Evolutionary conservation across 2,329 filamentous ascomycete genomes (phyloP), one percentile per base, ranked within the genome.

Genomic region (Colletotrichum sp.): DNA sequence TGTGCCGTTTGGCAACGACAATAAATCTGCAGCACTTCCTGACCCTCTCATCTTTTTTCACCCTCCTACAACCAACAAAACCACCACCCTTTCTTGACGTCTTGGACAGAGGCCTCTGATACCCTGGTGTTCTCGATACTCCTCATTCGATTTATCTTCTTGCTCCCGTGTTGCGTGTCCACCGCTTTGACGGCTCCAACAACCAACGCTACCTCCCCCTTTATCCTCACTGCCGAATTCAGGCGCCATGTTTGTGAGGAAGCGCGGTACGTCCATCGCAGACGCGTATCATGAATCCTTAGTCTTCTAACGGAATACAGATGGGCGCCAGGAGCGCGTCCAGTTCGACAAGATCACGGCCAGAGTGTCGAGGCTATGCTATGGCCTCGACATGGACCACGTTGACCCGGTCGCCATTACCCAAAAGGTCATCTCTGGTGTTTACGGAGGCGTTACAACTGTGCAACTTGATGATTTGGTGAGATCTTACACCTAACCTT

Each of bases 341-440:
- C 97, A 99, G 87, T 99, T 99, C 90, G 97, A 99, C 91, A 99
- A 99, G 90, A 99, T 99, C 92, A 99, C 97, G 83, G 97, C 97
- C 82, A 96, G 97, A 87, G 97, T 99, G 80, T 99, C 97, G 63
- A 93, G 97, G 83, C 91, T 99, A 84, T 99, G 97, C 92, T 99
- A 99, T 87, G 96, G 96, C 80, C 94, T 99, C 75, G 97, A 99
- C 84, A 92, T 95, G 67, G 96, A 91, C 81, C 97, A 99, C 89
- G 95, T 99, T 82, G 97, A 99, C 88, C 95, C 97, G 72, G 97
- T 98, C 79, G 96, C 96, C 83, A 99, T 99, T 85, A 99, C 97
- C 76, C 96, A 98, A 89, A 99, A 99, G 88, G 97, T 99, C 86
- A 99, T 99, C 85, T 98, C 96, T 82, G 97, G 97, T 90, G 97